Evolutionary conservation across 2,329 filamentous ascomycete species (phyloP).

Genomic region (Hypoxylon sp.): DNA sequence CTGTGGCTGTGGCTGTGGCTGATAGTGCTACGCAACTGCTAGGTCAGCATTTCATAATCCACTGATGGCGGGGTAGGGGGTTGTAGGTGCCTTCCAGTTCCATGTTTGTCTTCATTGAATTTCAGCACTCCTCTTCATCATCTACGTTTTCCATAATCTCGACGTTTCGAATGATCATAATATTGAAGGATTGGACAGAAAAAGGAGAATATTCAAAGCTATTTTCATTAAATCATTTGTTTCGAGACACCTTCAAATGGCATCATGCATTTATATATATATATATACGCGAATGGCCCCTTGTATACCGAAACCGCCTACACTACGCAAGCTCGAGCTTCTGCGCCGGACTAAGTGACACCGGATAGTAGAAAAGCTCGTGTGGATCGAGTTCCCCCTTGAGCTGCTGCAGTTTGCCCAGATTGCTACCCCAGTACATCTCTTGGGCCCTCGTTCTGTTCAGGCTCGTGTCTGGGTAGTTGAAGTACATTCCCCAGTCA

Average conservation of each 20-base stretch:
- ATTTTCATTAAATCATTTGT: slow-evolving; percentile 6
- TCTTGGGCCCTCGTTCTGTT: slow-evolving; percentile 61
- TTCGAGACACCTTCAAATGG: slow-evolving; percentile 12
- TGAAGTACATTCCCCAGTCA: slow-evolving; percentile 60
- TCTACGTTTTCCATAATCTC: neutral
- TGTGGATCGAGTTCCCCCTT: slow-evolving; percentile 58
- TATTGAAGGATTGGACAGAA: too few species aligned
- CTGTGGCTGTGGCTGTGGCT: too few species aligned
- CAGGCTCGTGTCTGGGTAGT: slow-evolving; percentile 66
- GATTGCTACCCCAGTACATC: slow-evolving; percentile 62
- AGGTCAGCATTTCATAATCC: neutral
- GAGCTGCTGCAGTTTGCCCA: slow-evolving; percentile 55
- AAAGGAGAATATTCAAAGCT: neutral
- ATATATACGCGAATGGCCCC: slow-evolving; percentile 26
- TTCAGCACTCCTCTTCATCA: neutral
- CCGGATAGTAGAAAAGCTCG: slow-evolving; percentile 59
- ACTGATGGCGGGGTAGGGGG: neutral
- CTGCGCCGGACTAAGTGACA: slow-evolving; percentile 47
- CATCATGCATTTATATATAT: slow-evolving; percentile 34
- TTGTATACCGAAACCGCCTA: neutral
- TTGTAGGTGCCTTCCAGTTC: neutral
- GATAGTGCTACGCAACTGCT: too few species aligned
- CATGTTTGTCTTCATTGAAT: neutral
- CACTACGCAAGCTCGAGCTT: slow-evolving; percentile 30
- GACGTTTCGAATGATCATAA: neutral